Evolutionary conservation across 768 basidiomycete genomes (phyloP).

Genomic region (Pholiota molesta): DNA sequence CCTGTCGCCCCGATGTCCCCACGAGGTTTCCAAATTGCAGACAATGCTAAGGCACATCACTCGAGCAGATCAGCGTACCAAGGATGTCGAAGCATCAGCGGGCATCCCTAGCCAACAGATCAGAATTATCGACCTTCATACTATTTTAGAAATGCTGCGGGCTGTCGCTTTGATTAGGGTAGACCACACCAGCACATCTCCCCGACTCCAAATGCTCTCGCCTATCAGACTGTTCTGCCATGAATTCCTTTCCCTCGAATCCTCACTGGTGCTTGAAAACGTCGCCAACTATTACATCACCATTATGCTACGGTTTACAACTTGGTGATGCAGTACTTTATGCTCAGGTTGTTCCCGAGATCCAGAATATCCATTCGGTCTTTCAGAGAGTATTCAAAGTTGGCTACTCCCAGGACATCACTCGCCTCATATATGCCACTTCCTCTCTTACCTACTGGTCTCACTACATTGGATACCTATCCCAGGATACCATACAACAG

Average conservation of each 20-base stretch:
- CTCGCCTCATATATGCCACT: not conserved
- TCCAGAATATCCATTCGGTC: no score
- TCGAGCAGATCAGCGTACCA: no score
- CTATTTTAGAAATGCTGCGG: not conserved
- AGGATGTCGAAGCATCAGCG: no score
- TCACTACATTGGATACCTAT: not conserved
- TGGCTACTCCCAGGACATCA: not conserved
- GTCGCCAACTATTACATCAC: not conserved
- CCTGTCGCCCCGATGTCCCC: not conserved
- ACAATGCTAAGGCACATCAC: no score
- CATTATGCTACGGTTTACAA: not conserved
- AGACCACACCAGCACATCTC: not conserved
- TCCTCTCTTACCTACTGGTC: not conserved
- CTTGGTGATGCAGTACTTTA: not conserved
- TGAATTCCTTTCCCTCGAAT: not conserved
- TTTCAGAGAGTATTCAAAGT: not conserved
- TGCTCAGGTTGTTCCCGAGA: no score
- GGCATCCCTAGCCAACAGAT: no score
- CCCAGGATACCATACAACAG: no score
- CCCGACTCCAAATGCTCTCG: not conserved
- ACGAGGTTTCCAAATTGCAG: no score
- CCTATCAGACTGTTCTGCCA: not conserved
- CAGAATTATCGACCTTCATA: not conserved
- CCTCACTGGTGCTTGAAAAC: not conserved
- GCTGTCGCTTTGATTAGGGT: not conserved